Base-by-base conservation (phyloP, 2,329 filamentous ascomycete species). In the Mycosphaerella arachidis region DNA sequence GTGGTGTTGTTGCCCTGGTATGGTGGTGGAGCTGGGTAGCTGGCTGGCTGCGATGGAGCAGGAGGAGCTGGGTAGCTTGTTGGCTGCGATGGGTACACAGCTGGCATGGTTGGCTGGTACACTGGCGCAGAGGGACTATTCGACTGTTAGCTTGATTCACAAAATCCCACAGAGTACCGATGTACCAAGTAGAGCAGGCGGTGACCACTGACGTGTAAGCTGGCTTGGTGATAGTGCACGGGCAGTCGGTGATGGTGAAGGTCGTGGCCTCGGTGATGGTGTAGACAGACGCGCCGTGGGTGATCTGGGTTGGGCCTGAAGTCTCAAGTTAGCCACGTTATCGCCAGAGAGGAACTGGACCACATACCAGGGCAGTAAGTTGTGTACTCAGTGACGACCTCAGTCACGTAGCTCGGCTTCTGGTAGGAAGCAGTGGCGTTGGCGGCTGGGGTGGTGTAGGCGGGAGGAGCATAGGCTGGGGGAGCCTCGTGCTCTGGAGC, bases 251-350 rank as follows among this genome's bases (percentile, higher is more conserved):
- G 61, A 67, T 61, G 53, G 65, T 67, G 29, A 67, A 53, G 37
- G 66, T 68, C 45, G 64, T 67, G 56, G 66, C 59, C 57, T 61
- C 59, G 53, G 66, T 64, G 30, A 68, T 54, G 53, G 64, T 67
- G 59, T 64, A 68, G 46, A 60, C 66, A 33, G 55, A 43, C 50
- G 59, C 57, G 58, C 58, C 59, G 64, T 66, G 59, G 51, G 58
- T 64, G 58, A 67, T 52, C 30, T 35, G 16, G 37, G 65, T 68
- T 9, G 63, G n/a, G 35, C 43, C 55, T 12, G 66, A 64, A 29
- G 62, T 65, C 48, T 65, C 48, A 54, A 55, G 52, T 58, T 43
- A 43, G 40, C 18, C 5, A 3, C 5, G 2, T 7, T 5, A 7
- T 43, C 13, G 2, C 3, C 4, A 4, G 12, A 35, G 31, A 52